Evolutionary conservation across 2,329 filamentous ascomycete species (phyloP).

Genomic region (Cercospora sesami): DNA sequence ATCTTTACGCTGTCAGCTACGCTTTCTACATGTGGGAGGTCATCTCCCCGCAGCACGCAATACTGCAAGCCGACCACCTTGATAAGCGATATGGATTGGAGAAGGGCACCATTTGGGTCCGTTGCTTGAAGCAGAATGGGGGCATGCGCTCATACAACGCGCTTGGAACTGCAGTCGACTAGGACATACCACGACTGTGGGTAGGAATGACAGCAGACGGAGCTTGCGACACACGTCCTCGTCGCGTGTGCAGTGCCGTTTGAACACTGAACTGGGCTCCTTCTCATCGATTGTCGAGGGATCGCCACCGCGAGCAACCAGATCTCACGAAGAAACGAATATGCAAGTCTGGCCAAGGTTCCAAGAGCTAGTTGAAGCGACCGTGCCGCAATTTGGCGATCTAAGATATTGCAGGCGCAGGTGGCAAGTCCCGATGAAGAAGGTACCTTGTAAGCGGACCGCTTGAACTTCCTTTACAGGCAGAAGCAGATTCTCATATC

Average conservation of each 20-base stretch:
- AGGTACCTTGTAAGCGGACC: not conserved
- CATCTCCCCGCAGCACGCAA: not conserved
- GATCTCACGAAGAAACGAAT: not conserved
- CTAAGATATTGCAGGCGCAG: not conserved
- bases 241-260: not conserved
- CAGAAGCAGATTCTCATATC: not conserved
- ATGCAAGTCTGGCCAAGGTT: not conserved
- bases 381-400: not conserved
- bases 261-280: not conserved
- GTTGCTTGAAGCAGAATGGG: not conserved
- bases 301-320: not conserved
- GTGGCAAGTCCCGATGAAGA: not conserved
- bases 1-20: conserved; percentile 8
- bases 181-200: not conserved
- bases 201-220: not conserved
- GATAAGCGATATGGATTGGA: not conserved
- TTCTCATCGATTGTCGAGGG: not conserved
- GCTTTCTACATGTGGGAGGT: not conserved
- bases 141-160: conserved; percentile 1
- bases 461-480: conserved; percentile 1
- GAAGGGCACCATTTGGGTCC: not conserved
- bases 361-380: not conserved
- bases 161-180: not conserved
- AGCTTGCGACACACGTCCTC: not conserved
- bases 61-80: not conserved